phyloP scores from a whole-genome alignment of 441 rosid species.

The Adansonia madagascariensis region DNA sequence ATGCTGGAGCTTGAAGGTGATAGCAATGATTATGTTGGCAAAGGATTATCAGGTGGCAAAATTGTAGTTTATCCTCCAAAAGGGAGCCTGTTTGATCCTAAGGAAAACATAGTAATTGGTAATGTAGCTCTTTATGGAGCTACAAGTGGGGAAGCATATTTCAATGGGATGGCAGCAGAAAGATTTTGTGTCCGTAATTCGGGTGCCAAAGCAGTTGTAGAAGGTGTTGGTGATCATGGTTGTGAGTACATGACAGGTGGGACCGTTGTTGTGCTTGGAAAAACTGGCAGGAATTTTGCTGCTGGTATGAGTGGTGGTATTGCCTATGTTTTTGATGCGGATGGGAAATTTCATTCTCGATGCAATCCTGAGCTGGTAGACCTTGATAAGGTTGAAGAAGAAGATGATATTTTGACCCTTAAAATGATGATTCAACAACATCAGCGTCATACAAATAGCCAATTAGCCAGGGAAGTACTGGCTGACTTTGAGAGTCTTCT shows the following conservation, averaged over 20 bases:
- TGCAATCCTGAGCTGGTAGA: constrained; percentile 94
- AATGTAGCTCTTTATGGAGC: constrained; percentile 98
- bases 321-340: constrained; percentile 88
- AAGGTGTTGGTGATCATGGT: constrained; percentile 99
- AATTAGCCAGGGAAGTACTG: constrained; percentile 83
- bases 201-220: constrained; percentile 94
- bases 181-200: constrained; percentile 99
- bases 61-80: constrained; percentile 93
- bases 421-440: constrained; percentile 98
- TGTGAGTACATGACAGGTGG: constrained; percentile 99
- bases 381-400: constrained; percentile 93
- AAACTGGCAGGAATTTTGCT: constrained; percentile 98
- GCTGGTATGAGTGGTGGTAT: constrained; percentile 99
- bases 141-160: constrained; percentile 88
- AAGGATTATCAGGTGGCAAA: constrained; percentile 98
- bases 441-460: constrained; percentile 87
- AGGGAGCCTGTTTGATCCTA: constrained; percentile 89
- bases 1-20: constrained; percentile 95
- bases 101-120: constrained; percentile 93
- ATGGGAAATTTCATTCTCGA: constrained; percentile 77
- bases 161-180: constrained; percentile 98
- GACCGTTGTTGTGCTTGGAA: constrained; percentile 92
- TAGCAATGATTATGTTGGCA: constrained; percentile 96
- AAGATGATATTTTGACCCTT: constrained; percentile 83
- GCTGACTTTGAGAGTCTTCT: constrained; percentile 76